phyloP scores from a whole-genome alignment of 2,329 filamentous ascomycete genomes.

The Ustulina deusta region DNA sequence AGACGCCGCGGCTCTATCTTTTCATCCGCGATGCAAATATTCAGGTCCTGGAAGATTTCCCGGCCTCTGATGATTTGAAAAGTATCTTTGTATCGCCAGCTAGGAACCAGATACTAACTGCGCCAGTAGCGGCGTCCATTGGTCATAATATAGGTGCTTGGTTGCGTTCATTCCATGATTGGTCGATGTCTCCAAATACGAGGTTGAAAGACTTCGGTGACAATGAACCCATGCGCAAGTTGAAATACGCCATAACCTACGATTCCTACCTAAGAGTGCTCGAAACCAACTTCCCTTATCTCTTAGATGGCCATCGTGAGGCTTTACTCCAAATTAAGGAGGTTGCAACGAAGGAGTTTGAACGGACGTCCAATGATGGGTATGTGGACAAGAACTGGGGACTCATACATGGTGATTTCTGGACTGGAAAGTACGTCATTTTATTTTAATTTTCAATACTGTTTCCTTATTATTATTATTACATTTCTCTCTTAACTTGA shows the following conservation, averaged over 20 bases:
- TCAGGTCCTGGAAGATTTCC: constrained; percentile 55
- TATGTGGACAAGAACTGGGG: constrained; percentile 36
- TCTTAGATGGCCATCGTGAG: constrained; percentile 46
- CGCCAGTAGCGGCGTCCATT: constrained; percentile 40
- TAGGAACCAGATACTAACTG: constrained; percentile 33
- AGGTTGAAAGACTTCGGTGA: constrained; percentile 35
- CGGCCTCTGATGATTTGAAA: constrained; percentile 52
- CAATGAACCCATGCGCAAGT: constrained; percentile 52
- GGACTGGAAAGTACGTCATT: constrained; percentile 56
- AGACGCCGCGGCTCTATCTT: constrained; percentile 45
- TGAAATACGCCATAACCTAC: constrained; percentile 57
- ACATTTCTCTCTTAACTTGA: no score
- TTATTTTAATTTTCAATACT: background rate
- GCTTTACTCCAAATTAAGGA: constrained; percentile 49
- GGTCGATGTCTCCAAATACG: constrained; percentile 44
- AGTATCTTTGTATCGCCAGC: constrained; percentile 45
- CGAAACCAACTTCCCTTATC: constrained; percentile 47
- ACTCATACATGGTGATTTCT: constrained; percentile 57
- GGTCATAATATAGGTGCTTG: constrained; percentile 50
- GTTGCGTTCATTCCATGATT: constrained; percentile 54
- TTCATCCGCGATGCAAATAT: constrained; percentile 51
- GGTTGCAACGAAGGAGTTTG: constrained; percentile 9
- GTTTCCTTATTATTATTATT: background rate
- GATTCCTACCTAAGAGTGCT: constrained; percentile 51
- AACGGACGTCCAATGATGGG: background rate